phyloP scores from a whole-genome alignment of 83 land plant species.

The Picea abies region DNA sequence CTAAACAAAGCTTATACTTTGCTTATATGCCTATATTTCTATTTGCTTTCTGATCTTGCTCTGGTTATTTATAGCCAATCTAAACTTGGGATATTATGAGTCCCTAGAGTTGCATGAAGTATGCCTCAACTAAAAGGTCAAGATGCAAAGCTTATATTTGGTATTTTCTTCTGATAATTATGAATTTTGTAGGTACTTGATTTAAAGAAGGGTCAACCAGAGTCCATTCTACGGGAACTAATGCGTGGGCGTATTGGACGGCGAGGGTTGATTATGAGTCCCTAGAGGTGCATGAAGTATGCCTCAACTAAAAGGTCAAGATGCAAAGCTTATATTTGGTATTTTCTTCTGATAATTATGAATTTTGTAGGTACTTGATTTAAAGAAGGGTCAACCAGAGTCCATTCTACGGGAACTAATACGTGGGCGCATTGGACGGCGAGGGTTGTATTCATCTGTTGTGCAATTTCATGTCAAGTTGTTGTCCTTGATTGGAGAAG shows the following conservation, averaged over 20 bases:
- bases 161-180: background rate
- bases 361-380: slow-evolving; percentile 49
- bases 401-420: slow-evolving; percentile 56
- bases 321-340: too few species aligned
- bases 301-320: too few species aligned
- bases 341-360: background rate
- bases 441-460: slow-evolving; percentile 39
- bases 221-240: slow-evolving; percentile 61
- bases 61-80: background rate
- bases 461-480: slow-evolving; percentile 74
- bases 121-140: too few species aligned
- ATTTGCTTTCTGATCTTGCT: background rate
- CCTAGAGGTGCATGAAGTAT: too few species aligned
- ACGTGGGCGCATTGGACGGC: slow-evolving; percentile 41
- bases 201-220: slow-evolving; percentile 61
- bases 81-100: too few species aligned
- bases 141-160: too few species aligned
- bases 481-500: slow-evolving; percentile 49
- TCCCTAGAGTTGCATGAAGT: too few species aligned
- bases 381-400: slow-evolving; percentile 66
- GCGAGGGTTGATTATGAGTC: slow-evolving; percentile 18
- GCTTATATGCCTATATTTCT: too few species aligned
- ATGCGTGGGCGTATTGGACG: slow-evolving; percentile 41
- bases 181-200: slow-evolving; percentile 50
- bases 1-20: too few species aligned